phyloP scores from a whole-genome alignment of 2,329 filamentous ascomycete species.

The Ophiostoma tasmaniense region DNA sequence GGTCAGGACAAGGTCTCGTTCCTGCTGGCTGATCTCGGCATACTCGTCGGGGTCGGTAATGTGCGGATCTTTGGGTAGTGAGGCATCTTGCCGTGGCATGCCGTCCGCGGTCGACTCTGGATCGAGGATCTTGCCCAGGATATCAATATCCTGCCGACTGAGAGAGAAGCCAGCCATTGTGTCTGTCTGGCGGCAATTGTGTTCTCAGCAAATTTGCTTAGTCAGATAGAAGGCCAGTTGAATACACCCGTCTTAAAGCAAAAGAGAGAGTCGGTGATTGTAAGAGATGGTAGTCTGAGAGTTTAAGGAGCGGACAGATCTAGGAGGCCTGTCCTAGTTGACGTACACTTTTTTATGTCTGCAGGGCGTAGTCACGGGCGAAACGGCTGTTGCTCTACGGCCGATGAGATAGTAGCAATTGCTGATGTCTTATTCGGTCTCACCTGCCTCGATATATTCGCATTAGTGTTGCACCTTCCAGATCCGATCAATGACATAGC shows the following conservation, averaged over 20 bases:
- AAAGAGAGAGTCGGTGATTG: too few species aligned
- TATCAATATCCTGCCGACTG: conserved; percentile 50
- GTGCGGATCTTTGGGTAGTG: conserved; percentile 49
- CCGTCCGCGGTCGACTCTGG: conserved; percentile 53
- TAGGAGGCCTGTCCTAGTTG: not conserved
- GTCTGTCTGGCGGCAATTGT: not conserved
- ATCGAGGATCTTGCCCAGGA: conserved; percentile 59
- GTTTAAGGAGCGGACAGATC: not conserved
- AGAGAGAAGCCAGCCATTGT: conserved; percentile 32
- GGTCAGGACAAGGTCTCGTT: conserved; percentile 44
- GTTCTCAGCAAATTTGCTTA: not conserved
- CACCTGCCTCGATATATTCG: not conserved
- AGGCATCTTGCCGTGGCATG: conserved; percentile 45
- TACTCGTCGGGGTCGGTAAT: conserved; percentile 44
- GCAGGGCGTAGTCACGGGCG: not conserved
- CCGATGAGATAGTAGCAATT: not conserved
- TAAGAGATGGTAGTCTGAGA: not conserved
- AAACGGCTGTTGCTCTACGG: not conserved
- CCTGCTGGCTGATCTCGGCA: conserved; percentile 39
- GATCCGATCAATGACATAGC: not conserved
- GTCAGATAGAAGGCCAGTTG: not conserved
- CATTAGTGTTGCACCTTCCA: not conserved
- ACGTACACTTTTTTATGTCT: not conserved
- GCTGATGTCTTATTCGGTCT: not conserved
- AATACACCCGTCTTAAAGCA: not conserved